Percentiles rank a stretch among this genome's conserved stretches.
phyloP scores from a whole-genome alignment of 2,329 filamentous ascomycete species.

The Sporothrix brasiliensis region DNA sequence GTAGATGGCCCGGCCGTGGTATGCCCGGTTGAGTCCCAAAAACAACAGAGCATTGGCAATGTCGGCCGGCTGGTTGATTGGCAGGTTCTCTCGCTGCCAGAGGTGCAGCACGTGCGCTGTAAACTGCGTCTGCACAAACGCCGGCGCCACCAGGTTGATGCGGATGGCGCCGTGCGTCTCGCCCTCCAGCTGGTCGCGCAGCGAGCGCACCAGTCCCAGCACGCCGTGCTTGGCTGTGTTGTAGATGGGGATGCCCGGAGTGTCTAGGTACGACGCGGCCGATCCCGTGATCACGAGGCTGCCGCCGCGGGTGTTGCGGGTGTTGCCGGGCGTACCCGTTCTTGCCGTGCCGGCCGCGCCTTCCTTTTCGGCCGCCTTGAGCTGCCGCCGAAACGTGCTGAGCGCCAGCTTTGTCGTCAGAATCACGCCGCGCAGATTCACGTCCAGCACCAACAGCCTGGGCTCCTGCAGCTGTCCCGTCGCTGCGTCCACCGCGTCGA shows the following conservation, averaged over 20 bases:
- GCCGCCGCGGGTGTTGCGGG: background rate
- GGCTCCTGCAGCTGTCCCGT: slow-evolving; percentile 19
- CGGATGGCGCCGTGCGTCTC: slow-evolving; percentile 36
- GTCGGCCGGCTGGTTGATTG: slow-evolving; percentile 47
- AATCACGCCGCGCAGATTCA: slow-evolving; percentile 19
- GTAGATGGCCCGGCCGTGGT: slow-evolving; percentile 38
- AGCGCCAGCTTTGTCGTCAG: slow-evolving; percentile 26
- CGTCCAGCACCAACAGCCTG: slow-evolving; percentile 22
- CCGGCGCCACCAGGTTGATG: slow-evolving; percentile 30
- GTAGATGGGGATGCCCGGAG: slow-evolving; percentile 25
- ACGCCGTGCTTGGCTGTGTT: slow-evolving; percentile 29
- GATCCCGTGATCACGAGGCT: slow-evolving; percentile 26
- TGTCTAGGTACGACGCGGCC: slow-evolving; percentile 28
- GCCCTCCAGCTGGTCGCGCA: slow-evolving; percentile 41
- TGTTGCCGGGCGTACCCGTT: background rate
- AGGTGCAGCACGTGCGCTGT: slow-evolving; percentile 50
- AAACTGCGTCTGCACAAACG: slow-evolving; percentile 47
- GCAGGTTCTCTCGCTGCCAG: slow-evolving; percentile 48
- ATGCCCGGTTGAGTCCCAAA: slow-evolving; percentile 40
- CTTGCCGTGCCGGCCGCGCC: background rate
- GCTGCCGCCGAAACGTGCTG: slow-evolving; percentile 14
- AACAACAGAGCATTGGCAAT: slow-evolving; percentile 48
- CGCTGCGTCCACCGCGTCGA: slow-evolving; percentile 11
- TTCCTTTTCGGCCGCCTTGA: background rate
- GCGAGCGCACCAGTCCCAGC: slow-evolving; percentile 33